A percentile compares a stretch with the other conserved stretches of the same genome.
Evolutionary conservation across 257 asterid species (phyloP).

Genomic region (Agastache rugosa): DNA sequence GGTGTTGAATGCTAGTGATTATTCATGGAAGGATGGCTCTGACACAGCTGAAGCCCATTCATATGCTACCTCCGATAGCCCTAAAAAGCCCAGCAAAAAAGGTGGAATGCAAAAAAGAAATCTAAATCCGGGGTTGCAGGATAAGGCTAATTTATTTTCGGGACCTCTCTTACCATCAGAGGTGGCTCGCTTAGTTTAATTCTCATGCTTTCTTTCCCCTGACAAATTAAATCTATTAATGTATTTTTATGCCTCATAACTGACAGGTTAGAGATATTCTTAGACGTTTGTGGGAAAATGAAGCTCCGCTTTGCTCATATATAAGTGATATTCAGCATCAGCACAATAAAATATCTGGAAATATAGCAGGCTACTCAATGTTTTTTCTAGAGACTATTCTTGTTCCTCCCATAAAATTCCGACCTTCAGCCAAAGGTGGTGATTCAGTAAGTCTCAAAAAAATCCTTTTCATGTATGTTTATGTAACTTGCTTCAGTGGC

Average conservation of each 20-base stretch:
- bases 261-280: slow-evolving; percentile 74
- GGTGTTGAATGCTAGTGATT: slow-evolving; percentile 61
- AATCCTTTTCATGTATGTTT: slow-evolving; percentile 17
- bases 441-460: slow-evolving; percentile 73
- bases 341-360: slow-evolving; percentile 45
- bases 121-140: slow-evolving; percentile 41
- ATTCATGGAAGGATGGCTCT: slow-evolving; percentile 49
- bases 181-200: slow-evolving; percentile 49
- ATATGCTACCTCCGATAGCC: slow-evolving; percentile 44
- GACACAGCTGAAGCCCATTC: slow-evolving; percentile 58
- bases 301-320: slow-evolving; percentile 73
- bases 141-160: slow-evolving; percentile 41
- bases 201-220: slow-evolving; percentile 20
- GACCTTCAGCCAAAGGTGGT: slow-evolving; percentile 87
- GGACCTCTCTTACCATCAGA: slow-evolving; percentile 84
- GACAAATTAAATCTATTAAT: slow-evolving; percentile 28
- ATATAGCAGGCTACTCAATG: slow-evolving; percentile 58
- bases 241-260: slow-evolving; percentile 37
- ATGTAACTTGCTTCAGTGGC: slow-evolving; percentile 10
- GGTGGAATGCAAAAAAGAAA: slow-evolving; percentile 32
- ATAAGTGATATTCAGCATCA: slow-evolving; percentile 72
- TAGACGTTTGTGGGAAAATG: slow-evolving; percentile 86
- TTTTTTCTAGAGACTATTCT: slow-evolving; percentile 77
- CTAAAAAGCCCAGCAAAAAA: slow-evolving; percentile 39
- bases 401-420: slow-evolving; percentile 87